Conservation (phyloP, 2,329 filamentous ascomycete genomes). For the Monilinia fructicola region DNA sequence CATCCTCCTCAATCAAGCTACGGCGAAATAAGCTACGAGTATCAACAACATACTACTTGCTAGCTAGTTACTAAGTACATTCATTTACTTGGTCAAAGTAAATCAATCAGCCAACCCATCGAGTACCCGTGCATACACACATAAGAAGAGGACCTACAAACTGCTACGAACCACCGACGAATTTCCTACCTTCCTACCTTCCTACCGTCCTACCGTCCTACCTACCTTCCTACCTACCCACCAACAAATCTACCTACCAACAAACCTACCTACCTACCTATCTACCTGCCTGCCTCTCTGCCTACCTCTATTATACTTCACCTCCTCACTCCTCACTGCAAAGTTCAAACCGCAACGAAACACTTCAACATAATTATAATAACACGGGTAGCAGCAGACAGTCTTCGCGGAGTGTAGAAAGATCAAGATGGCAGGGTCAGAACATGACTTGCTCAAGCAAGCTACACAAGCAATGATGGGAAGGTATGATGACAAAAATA, state of each 20-base stretch:
- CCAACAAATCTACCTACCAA: too few relatives aligned
- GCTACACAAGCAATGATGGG: slow-evolving; percentile 42
- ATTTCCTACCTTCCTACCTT: background rate
- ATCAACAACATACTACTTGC: background rate
- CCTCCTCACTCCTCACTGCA: too few relatives aligned
- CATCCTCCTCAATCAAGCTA: slow-evolving; percentile 1
- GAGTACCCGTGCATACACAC: background rate
- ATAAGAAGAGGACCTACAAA: background rate
- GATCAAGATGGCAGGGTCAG: slow-evolving; percentile 35
- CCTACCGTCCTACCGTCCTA: too few relatives aligned
- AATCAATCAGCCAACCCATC: background rate
- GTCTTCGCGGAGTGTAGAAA: slow-evolving; percentile 15
- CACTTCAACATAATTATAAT: slow-evolving; percentile 8
- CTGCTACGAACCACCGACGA: background rate
- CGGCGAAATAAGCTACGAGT: background rate
- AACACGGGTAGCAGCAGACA: background rate
- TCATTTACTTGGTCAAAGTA: too few relatives aligned
- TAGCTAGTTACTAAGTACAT: background rate
- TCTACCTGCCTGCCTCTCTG: too few relatives aligned
- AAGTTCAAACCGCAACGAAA: slow-evolving; percentile 2
- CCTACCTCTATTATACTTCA: too few relatives aligned
- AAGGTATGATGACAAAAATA: slow-evolving; percentile 36
- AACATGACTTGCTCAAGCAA: slow-evolving; percentile 41
- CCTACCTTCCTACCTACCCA: too few relatives aligned
- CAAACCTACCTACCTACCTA: too few relatives aligned